Conservation (phyloP, 148 eudicot genomes). For the Nyssa sinensis region DNA sequence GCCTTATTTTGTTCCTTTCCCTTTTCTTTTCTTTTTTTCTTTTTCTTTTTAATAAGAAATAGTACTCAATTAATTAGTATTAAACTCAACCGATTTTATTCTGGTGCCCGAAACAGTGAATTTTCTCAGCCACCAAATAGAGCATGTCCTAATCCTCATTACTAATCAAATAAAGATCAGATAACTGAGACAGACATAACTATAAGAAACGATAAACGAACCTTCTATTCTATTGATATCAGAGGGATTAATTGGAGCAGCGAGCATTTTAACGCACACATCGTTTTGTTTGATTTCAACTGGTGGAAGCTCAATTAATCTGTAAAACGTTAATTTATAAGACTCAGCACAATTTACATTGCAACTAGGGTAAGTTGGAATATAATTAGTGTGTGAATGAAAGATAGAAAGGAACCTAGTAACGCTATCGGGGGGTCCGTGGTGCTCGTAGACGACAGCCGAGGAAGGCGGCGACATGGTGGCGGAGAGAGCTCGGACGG, state of each 20-base stretch:
- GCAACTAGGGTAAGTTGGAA: too few species aligned
- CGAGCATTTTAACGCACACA: conserved; percentile 88
- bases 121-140: conserved; percentile 1
- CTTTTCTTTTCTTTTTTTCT: neutral
- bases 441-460: conserved; percentile 72
- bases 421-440: conserved; percentile 76
- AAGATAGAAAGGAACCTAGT: conserved; percentile 38
- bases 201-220: conserved; percentile 2
- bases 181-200: neutral
- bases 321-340: conserved; percentile 29
- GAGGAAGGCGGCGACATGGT: conserved; percentile 75
- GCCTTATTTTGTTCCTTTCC: neutral
- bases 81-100: too few species aligned
- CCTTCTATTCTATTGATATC: conserved; percentile 93
- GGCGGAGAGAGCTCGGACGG: conserved; percentile 54
- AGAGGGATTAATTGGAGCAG: conserved; percentile 93
- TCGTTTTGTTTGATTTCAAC: conserved; percentile 65
- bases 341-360: neutral
- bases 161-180: neutral
- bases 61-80: neutral
- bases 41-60: neutral
- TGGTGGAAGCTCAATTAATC: conserved; percentile 60
- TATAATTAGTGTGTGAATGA: neutral
- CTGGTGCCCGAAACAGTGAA: neutral
- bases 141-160: neutral